Evolutionary conservation across 2,329 filamentous ascomycete genomes (phyloP).

Genomic region (Pyrenophora tritici-repentis): DNA sequence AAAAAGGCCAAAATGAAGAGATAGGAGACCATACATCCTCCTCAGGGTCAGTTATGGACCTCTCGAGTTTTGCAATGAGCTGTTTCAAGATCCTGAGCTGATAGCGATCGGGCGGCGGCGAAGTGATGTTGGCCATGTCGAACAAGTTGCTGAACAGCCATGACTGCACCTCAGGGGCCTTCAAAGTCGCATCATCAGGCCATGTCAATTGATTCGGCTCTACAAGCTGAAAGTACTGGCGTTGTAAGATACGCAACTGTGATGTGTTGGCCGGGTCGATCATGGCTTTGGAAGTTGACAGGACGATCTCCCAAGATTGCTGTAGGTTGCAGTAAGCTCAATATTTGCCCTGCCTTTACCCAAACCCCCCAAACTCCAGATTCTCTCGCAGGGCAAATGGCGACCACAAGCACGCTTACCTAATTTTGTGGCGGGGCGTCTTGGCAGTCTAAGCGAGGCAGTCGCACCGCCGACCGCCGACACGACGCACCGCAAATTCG

Average conservation of each 20-base stretch:
- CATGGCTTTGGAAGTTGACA: slow-evolving; percentile 14
- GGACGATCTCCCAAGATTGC: neutral
- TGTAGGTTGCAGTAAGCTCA: too few species aligned
- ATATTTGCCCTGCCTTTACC: too few species aligned
- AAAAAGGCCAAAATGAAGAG: slow-evolving; percentile 20
- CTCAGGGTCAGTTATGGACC: slow-evolving; percentile 78
- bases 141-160: slow-evolving; percentile 71
- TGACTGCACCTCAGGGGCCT: slow-evolving; percentile 66
- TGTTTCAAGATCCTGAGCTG: slow-evolving; percentile 74
- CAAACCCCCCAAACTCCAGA: too few species aligned
- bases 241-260: slow-evolving; percentile 58
- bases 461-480: slow-evolving; percentile 20
- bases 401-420: slow-evolving; percentile 19
- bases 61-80: slow-evolving; percentile 71
- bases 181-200: slow-evolving; percentile 64
- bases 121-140: slow-evolving; percentile 58
- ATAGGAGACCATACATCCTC: slow-evolving; percentile 72
- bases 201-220: slow-evolving; percentile 65
- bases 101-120: slow-evolving; percentile 71
- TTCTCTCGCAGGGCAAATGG: neutral
- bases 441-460: slow-evolving; percentile 18
- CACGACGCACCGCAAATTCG: slow-evolving; percentile 23
- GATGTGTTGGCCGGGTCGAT: slow-evolving; percentile 7
- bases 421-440: slow-evolving; percentile 25
- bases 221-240: slow-evolving; percentile 80